Base-by-base conservation (phyloP, 495 filamentous ascomycete species). In the Aspergillus sparsus region DNA sequence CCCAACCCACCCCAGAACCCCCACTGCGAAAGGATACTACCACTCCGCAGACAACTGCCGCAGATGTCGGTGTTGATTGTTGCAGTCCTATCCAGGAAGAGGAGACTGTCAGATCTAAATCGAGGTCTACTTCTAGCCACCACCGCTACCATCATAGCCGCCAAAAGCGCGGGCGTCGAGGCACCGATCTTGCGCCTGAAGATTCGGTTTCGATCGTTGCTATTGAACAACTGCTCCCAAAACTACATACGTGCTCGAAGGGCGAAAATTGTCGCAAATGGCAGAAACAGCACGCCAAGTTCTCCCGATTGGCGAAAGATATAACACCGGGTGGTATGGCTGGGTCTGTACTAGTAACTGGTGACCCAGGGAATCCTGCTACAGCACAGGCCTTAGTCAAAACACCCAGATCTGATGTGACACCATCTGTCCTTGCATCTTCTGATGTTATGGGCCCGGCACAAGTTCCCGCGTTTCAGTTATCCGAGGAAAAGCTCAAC, bases 151-250 rank as follows among this genome's bases (percentile, higher is more conserved):
- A n/a, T n/a, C n/a, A n/a, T n/a, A n/a, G n/a, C n/a, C n/a, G n/a
- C n/a, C n/a, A n/a, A n/a, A n/a, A 72, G 55, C 75, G 74, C 46
- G 66, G 57, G 52, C 73, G 60, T 75, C 54, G 35, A 21, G 77
- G 66, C 10, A 85, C 87, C 51, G 87, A 90, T 52, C 83, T 93
- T 66, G 83, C 81, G 0, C 91, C 90, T 0, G 78, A 82, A 10
- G 92, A 96, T 61, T 92, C 91, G 6, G 89, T 93, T 3, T 95
- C 92, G 0, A 96, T 97, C 57, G 91, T 97, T 35, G 92, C 83
- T 0, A 97, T 97, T 60, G 92, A 97, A 74, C 90, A 97, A 68
- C 66, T 93, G 13, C 76, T 96, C 16, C 92, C 92, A 3, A 92
- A 89, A 71, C 82, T 84, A 0, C 94, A 98, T 72, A 83, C 79